These are phyloP conservation scores for Herpetospermum pedunculosum DNA, from an alignment of 306 rosid species.

Conservation along the genomic window DNA sequence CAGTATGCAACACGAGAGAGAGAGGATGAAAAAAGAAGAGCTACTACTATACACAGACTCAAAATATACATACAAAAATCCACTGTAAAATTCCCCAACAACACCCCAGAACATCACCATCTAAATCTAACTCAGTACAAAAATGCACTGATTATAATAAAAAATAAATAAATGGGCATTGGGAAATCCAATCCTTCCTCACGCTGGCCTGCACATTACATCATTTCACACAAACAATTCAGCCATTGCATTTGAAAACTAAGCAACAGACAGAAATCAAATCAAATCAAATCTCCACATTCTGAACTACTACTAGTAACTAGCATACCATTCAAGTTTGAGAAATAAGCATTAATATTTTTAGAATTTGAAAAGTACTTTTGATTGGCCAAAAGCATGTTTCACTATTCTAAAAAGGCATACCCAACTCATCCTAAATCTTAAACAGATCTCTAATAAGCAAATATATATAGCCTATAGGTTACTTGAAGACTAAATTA, in stretches of 20 bases:
- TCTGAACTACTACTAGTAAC: background rate
- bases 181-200: constrained; percentile 31
- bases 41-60: constrained; percentile 9
- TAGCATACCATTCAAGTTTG: no score
- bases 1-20: background rate
- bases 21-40: background rate
- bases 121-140: constrained; percentile 36
- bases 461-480: background rate
- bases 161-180: constrained; percentile 64
- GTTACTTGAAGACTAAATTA: background rate
- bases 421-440: background rate
- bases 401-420: background rate
- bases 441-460: background rate
- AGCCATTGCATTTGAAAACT: background rate
- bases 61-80: constrained; percentile 13
- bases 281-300: background rate
- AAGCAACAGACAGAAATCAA: background rate
- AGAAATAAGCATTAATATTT: no score
- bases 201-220: constrained; percentile 63
- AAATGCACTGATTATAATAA: constrained; percentile 36
- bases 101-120: constrained; percentile 20
- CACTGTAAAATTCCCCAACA: constrained; percentile 17
- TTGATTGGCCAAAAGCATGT: no score
- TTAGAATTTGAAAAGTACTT: no score
- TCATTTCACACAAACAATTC: constrained; percentile 16